Base-by-base conservation (phyloP, 345 rosid species). In the Eucalyptus tenuipes region DNA sequence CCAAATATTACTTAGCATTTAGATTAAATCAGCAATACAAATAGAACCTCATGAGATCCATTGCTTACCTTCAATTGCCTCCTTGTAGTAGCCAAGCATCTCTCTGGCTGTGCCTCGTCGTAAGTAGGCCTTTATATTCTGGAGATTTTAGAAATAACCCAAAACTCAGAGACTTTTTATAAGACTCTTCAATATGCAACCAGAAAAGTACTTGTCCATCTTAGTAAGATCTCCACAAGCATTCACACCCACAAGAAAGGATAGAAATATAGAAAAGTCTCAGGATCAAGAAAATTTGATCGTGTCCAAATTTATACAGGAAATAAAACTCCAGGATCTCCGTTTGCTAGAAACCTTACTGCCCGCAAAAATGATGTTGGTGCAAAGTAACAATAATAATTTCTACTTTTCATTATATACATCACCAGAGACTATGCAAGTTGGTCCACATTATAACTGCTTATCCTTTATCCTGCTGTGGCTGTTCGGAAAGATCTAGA, bases 101-200 rank as follows among this genome's bases (percentile, higher is more conserved):
- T 98, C 99, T 90, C 98, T 93, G 29, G 99, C 99, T 29, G 99
- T 98, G 90, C 97, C 99, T 94, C 99, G 95, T 87, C 99, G 92
- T 87, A 98, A 91, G 93, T 95, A 97, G 79, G 99, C 96, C 92
- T 98, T 98, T 80, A 97, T 96, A 80, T 95, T 96, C 99, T 98
- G 96, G 82, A 75, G 45, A 40, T 75, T 75, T 75, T 18, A 40
- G 66, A 61, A 80, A 89, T 55, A 37, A 29, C 22, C 50, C 44
- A 87, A 75, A 37, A 75, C 82, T 75, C 47, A 75, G 82, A 7
- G 27, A 45, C 24, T 5, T 33, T 14, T 45, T 0, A 84, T 47
- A 27, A 85, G 44, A n/a, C 87, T 49, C 15, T 49, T 49, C 3
- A 49, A 44, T 52, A 87, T 18, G 42, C n/a, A 88, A 88, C 45